Evolutionary conservation across 495 filamentous ascomycete species (phyloP).

Genomic region (Cladorrhinum samala): DNA sequence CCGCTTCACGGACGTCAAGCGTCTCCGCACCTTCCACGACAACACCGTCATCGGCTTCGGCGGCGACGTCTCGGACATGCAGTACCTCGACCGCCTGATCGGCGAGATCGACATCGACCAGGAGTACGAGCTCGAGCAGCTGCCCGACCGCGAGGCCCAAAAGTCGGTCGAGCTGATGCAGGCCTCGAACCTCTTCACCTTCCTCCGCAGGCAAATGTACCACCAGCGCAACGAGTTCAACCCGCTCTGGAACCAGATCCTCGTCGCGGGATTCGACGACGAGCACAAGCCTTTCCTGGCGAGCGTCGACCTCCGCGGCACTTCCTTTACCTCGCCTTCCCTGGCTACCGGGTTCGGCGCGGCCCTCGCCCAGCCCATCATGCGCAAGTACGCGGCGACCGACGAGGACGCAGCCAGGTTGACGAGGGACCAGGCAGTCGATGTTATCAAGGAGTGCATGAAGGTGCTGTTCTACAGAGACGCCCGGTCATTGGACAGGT

Average conservation of each 20-base stretch:
- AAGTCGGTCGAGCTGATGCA: conserved; percentile 53
- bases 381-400: conserved; percentile 74
- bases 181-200: conserved; percentile 93
- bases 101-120: conserved; percentile 80
- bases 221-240: conserved; percentile 90
- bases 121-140: conserved; percentile 57
- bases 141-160: conserved; percentile 37
- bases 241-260: conserved; percentile 91
- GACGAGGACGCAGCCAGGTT: conserved; percentile 66
- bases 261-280: conserved; percentile 82
- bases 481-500: conserved; percentile 84
- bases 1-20: conserved; percentile 91
- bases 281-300: conserved; percentile 79
- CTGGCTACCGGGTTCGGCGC: conserved; percentile 92
- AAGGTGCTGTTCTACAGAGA: conserved; percentile 98
- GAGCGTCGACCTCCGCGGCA: conserved; percentile 85
- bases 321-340: conserved; percentile 77
- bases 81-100: conserved; percentile 88
- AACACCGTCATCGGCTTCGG: conserved; percentile 77
- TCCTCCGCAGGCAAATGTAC: conserved; percentile 91
- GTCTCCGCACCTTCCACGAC: conserved; percentile 75
- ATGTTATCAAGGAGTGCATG: conserved; percentile 82
- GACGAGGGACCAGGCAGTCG: conserved; percentile 71
- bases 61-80: conserved; percentile 97
- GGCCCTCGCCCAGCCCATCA: conserved; percentile 84